A percentile compares a stretch with the other conserved stretches of the same genome.
phyloP scores from a whole-genome alignment of 768 basidiomycete genomes.

The Mycena chlorophos region DNA sequence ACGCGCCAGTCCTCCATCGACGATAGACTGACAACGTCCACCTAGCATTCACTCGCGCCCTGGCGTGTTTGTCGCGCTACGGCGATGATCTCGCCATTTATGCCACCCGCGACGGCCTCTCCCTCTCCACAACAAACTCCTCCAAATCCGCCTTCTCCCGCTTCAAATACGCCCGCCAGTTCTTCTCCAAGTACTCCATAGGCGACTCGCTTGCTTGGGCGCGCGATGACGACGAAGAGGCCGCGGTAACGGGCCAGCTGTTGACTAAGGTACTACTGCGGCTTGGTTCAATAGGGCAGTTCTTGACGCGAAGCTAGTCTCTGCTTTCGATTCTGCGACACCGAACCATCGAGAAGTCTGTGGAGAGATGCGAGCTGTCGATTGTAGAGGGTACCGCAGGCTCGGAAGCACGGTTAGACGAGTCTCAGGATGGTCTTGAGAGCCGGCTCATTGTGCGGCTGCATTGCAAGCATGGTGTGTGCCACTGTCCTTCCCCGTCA shows the following conservation, averaged over 20 bases:
- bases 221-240: constrained; percentile 38
- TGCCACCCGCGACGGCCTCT: constrained; percentile 58
- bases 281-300: not conserved
- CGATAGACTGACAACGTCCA: constrained; percentile 20
- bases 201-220: constrained; percentile 23
- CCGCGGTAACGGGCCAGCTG: constrained; percentile 62
- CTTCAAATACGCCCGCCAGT: constrained; percentile 65
- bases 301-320: constrained; percentile 42
- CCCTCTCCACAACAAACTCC: constrained; percentile 74
- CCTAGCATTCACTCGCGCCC: constrained; percentile 71
- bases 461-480: constrained; percentile 80
- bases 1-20: constrained; percentile 13
- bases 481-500: not conserved
- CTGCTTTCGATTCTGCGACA: constrained; percentile 75
- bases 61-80: constrained; percentile 77
- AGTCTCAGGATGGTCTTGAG: constrained; percentile 62
- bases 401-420: constrained; percentile 38
- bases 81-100: constrained; percentile 78
- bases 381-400: constrained; percentile 52
- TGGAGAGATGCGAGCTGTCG: constrained; percentile 74
- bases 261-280: constrained; percentile 56
- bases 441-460: constrained; percentile 71
- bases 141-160: constrained; percentile 82
- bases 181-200: constrained; percentile 69
- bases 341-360: constrained; percentile 70